Evolutionary conservation across 495 filamentous ascomycete species (phyloP), one percentile per base, ranked within the genome.

Genomic region (Recurvomyces mirabilis): DNA sequence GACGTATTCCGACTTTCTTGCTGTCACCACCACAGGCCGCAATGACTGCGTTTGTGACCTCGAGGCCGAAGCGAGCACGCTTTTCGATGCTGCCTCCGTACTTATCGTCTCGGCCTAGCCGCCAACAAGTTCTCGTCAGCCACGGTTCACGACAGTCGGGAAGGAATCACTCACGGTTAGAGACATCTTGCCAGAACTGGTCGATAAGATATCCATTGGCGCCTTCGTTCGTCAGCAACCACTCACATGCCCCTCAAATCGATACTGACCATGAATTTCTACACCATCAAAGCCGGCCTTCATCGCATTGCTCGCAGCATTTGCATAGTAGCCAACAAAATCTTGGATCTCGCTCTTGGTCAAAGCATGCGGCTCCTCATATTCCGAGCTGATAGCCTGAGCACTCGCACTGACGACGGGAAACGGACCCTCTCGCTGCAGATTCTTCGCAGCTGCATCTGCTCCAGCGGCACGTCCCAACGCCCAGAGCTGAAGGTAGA

Each of bases 271-370:
- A 54, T 85, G 81, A 47, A 85, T 65, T 61, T 87, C 82, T 4
- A 87, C 79, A 23, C 78, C 81, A 54, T 86, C 82, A 43, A 86
- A 87, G 10, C 82, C 82, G 3, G 81, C 82, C 7, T 62, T 65
- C 10, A 85, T 63, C 3, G 80, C 78, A 42, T 76, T 78, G 48
- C 66, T 61, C 1, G 82, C 75, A 14, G 79, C 81, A 18, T 67
- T 53, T 6, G 67, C 77, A 39, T 78, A 84, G 46, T 71, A 70
- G 0, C 57, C 46, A 18, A 84, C 70, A n/a, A 59, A 72, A 6
- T 62, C 52, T 43, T 66, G 44, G 44, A 86, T 81, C 38, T 85
- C 77, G 3, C 68, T 64, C 29, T 67, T 59, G 0, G 68, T 74
- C 55, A 86, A 50, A 0, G 60, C 60, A 6, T 57, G 61, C 0